phyloP scores from a whole-genome alignment of 2,329 filamentous ascomycete species.

The Exophiala oligosperma region DNA sequence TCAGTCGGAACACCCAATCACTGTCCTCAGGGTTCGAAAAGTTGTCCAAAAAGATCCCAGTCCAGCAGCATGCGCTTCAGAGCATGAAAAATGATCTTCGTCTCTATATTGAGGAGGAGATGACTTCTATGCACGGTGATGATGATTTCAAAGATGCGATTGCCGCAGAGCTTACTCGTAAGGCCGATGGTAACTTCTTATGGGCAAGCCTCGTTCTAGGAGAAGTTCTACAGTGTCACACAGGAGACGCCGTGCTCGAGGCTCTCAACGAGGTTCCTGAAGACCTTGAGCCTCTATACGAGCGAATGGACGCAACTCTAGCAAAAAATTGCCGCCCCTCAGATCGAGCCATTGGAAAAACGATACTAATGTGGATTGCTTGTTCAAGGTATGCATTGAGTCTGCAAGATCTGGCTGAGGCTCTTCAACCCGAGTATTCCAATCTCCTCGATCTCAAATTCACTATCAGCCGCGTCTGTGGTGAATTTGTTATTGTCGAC shows the following conservation, averaged over 20 bases:
- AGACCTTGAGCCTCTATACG: slow-evolving; percentile 34
- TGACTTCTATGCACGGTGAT: slow-evolving; percentile 13
- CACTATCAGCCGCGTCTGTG: slow-evolving; percentile 31
- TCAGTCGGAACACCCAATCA: slow-evolving; percentile 30
- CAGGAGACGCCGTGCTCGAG: slow-evolving; percentile 18
- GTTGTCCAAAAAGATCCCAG: neutral
- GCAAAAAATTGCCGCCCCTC: slow-evolving; percentile 9
- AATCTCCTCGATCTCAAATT: slow-evolving; percentile 24
- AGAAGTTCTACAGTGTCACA: slow-evolving; percentile 22
- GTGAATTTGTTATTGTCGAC: slow-evolving; percentile 32
- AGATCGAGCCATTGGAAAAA: slow-evolving; percentile 17
- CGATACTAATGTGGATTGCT: slow-evolving; percentile 30
- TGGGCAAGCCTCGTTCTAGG: slow-evolving; percentile 25
- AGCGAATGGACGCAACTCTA: slow-evolving; percentile 30
- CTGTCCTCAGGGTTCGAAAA: slow-evolving; percentile 3
- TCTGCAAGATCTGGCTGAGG: slow-evolving; percentile 31
- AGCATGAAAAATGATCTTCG: slow-evolving; percentile 14
- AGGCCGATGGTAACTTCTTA: slow-evolving; percentile 25
- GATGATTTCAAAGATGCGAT: slow-evolving; percentile 7
- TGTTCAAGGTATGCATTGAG: slow-evolving; percentile 29
- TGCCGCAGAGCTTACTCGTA: neutral
- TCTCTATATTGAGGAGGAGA: slow-evolving; percentile 14
- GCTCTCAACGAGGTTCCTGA: slow-evolving; percentile 29
- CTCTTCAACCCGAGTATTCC: slow-evolving; percentile 28
- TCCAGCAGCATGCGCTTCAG: slow-evolving; percentile 3